Evolutionary conservation across 2,329 filamentous ascomycete genomes (phyloP), one percentile per base, ranked within the genome.

Genomic region (Aspergillus tamarii): DNA sequence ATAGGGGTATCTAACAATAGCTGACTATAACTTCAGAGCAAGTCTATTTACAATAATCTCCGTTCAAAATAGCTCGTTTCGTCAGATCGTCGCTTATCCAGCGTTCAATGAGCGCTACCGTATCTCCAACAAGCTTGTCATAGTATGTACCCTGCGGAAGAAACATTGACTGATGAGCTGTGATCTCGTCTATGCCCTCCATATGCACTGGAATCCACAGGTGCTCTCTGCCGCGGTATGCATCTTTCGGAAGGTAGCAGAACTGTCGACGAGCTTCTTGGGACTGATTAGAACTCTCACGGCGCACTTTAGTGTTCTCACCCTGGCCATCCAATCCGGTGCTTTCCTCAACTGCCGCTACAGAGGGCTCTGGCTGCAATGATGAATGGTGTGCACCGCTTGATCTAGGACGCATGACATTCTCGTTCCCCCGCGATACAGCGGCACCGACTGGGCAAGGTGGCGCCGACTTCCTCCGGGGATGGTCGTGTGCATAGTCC

Each of bases 151-250:
- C 89, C 26, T 72, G 72, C 0, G 88, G 79, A 14, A 92, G 87
- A 79, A 96, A 97, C 58, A 97, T 80, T 0, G 91, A 89, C 66
- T 92, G 94, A 75, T 96, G 93, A 11, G 93, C 94, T 8, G 87
- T 89, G 1, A 96, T 91, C 77, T 96, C 92, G 73, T 96, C 93
- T 65, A 95, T 88, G 59, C 88, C 89, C 63, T 90, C 85, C 91
- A 97, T 95, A 71, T 88, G 89, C 3, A 97, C 86, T 52, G 89
- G 84, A 1, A 93, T 81, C 93, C 94, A 97, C 19, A 89, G 87
- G 5, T 85, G 80, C 74, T 96, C 92, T 50, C 83, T 80, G 64
- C 83, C 80, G 8, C 87, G 88, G 59, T 76, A 79, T 23, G 82
- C 78, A 58, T 85, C 82, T 57, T 82, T 59, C 82, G 0, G 91